Conservation (phyloP, 805 yeast species). For the Myxozyma geophila region DNA sequence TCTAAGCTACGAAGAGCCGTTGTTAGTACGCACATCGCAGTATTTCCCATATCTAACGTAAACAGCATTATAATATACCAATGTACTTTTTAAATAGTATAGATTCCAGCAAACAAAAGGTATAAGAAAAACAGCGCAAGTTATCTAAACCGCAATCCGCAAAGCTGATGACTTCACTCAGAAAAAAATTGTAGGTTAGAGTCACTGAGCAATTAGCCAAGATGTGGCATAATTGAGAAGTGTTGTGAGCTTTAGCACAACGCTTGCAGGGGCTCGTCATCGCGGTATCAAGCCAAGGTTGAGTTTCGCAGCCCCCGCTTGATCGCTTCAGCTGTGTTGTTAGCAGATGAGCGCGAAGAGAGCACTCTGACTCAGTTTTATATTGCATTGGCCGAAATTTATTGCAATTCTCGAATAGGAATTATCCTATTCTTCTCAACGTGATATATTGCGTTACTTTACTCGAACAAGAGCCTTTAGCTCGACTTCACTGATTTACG, state of each 20-base stretch:
- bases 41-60: too few species aligned
- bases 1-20: not conserved
- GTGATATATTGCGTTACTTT: too few species aligned
- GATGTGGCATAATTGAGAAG: not conserved
- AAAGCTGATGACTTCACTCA: not conserved
- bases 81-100: too few species aligned
- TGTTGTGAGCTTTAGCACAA: slow-evolving; percentile 6
- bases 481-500: not conserved
- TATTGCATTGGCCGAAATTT: not conserved
- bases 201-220: not conserved
- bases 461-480: too few species aligned
- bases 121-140: too few species aligned
- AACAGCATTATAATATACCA: not conserved
- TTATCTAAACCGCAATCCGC: too few species aligned
- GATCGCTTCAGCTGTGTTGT: not conserved
- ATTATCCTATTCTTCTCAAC: too few species aligned
- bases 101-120: too few species aligned
- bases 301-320: not conserved
- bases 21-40: too few species aligned
- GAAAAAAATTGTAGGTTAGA: slow-evolving; percentile 1
- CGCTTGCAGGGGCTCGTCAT: slow-evolving; percentile 17
- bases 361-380: not conserved
- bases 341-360: not conserved
- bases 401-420: not conserved
- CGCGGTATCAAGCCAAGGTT: slow-evolving; percentile 8